Evolutionary conservation across 352 stramenopile species (phyloP).

Genomic region (Peronospora tabacina): DNA sequence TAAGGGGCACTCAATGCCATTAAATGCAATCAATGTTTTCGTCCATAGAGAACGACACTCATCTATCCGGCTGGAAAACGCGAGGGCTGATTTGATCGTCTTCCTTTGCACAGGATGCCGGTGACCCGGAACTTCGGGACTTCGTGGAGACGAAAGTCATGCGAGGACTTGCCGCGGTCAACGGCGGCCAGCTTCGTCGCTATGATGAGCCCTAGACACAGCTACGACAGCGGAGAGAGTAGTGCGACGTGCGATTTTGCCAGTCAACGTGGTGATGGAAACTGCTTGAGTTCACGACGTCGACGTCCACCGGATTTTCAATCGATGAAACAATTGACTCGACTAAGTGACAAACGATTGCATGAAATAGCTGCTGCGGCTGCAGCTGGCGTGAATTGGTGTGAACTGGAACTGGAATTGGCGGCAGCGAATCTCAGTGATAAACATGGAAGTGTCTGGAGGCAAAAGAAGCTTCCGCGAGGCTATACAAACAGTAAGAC

Average conservation of each 20-base stretch:
- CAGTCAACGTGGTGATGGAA: slow-evolving; percentile 15
- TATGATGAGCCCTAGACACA: slow-evolving; percentile 25
- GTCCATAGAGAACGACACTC: slow-evolving; percentile 6
- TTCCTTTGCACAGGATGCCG: slow-evolving; percentile 7
- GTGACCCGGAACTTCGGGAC: slow-evolving; percentile 5
- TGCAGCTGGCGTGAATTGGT: slow-evolving; percentile 29
- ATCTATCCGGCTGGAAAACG: too few relatives aligned
- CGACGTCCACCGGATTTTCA: slow-evolving; percentile 7
- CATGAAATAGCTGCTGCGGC: slow-evolving; percentile 28
- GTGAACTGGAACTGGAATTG: slow-evolving; percentile 30
- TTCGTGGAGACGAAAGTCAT: slow-evolving; percentile 2
- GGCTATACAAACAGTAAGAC: slow-evolving; percentile 13
- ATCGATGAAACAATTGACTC: slow-evolving; percentile 19
- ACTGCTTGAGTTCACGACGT: slow-evolving; percentile 12
- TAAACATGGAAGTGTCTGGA: slow-evolving; percentile 27
- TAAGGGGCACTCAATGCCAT: slow-evolving; percentile 4
- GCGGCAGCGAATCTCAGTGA: slow-evolving; percentile 17
- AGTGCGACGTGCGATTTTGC: slow-evolving; percentile 18
- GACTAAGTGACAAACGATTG: slow-evolving; percentile 34
- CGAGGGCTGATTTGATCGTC: too few relatives aligned
- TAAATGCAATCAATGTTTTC: slow-evolving; percentile 7
- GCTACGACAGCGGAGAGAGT: slow-evolving; percentile 21
- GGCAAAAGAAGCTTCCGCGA: slow-evolving; percentile 20
- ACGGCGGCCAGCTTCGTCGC: slow-evolving; percentile 15
- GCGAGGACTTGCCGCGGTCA: slow-evolving; percentile 9